Base-by-base conservation (phyloP, 768 basidiomycete genomes). In the Tulasnella sp. region DNA sequence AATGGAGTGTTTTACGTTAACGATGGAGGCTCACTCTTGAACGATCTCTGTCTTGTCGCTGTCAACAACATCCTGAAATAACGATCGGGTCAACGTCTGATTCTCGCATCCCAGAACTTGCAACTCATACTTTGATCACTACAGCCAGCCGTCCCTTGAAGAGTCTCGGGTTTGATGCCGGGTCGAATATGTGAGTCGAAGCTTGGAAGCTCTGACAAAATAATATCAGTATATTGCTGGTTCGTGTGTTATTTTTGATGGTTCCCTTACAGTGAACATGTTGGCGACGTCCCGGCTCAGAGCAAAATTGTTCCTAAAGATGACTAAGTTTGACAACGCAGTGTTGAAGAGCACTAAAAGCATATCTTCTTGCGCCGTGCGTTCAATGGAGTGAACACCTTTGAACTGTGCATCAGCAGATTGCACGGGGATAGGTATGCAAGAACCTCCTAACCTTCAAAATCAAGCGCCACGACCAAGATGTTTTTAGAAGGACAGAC, bases 131-230 rank as follows among this genome's bases (percentile, higher is more conserved):
- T 74, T 84, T 84, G 68, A 84, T 83, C 45, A 84, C 81, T 63
- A 84, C 81, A 5, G 75, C 76, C 13, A 84, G 69, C 0, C 75
- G 80, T 0, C 80, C 83, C 63, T 76, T 77, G 69, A 84, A 84
- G 4, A 84, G 68, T 2, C 73, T 74, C 0, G 80, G 81, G 65
- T 83, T 84, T 0, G 76, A 71, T 13, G 75, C 72, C 7, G 82
- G 83, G 64, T 84, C 80, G 3, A 84, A 67, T 11, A 84, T 75
- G 0, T 78, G 43, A 15, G 64, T 56, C 21, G 59, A 64, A 7
- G 63, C 49, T 61, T 65, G 64, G 47, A 65, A 65, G 50, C 64
- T 65, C 63, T 63, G 29, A n/a, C n/a, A n/a, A n/a, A n/a, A n/a
- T n/a, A n/a, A n/a, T n/a, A n/a, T 19, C 2, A 34, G 7, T 24